Conservation (phyloP, 305 asterid species). For the Rubia occidens region DNA sequence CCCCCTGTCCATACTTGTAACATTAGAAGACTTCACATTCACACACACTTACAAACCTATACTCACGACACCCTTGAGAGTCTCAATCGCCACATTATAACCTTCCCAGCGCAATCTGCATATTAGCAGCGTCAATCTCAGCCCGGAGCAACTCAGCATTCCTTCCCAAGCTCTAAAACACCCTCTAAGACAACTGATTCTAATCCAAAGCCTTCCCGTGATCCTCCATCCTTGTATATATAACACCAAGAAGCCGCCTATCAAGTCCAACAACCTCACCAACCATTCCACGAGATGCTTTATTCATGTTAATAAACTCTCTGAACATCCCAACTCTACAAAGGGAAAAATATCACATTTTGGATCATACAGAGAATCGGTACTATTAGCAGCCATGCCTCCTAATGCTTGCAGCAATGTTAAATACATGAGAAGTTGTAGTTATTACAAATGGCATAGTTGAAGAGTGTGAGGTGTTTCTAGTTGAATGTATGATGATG, state of each 20-base stretch:
- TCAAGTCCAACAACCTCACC: slow-evolving; percentile 56
- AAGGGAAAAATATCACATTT: slow-evolving; percentile 18
- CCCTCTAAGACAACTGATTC: slow-evolving; percentile 64
- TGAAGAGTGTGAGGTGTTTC: too few species aligned
- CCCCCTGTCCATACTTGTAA: too few species aligned
- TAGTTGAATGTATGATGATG: neutral
- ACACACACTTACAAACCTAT: too few species aligned
- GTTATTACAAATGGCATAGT: too few species aligned
- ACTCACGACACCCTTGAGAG: slow-evolving; percentile 58
- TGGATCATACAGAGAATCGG: slow-evolving; percentile 7
- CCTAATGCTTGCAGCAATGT: slow-evolving; percentile 3
- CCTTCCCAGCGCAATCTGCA: slow-evolving; percentile 80
- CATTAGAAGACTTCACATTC: too few species aligned
- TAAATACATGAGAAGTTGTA: neutral
- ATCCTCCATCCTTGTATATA: slow-evolving; percentile 72
- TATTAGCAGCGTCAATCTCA: slow-evolving; percentile 82
- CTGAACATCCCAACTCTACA: slow-evolving; percentile 87
- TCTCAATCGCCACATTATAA: slow-evolving; percentile 58
- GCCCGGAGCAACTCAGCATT: slow-evolving; percentile 69
- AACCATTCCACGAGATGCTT: slow-evolving; percentile 70
- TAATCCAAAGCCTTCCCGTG: slow-evolving; percentile 77
- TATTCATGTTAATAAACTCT: slow-evolving; percentile 85
- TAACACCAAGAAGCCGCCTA: slow-evolving; percentile 71
- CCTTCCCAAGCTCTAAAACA: slow-evolving; percentile 76
- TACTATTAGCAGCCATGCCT: neutral